Evolutionary conservation across 139 green algal genomes (phyloP).

Genomic region (Chlamydomonas sphaeroides): DNA sequence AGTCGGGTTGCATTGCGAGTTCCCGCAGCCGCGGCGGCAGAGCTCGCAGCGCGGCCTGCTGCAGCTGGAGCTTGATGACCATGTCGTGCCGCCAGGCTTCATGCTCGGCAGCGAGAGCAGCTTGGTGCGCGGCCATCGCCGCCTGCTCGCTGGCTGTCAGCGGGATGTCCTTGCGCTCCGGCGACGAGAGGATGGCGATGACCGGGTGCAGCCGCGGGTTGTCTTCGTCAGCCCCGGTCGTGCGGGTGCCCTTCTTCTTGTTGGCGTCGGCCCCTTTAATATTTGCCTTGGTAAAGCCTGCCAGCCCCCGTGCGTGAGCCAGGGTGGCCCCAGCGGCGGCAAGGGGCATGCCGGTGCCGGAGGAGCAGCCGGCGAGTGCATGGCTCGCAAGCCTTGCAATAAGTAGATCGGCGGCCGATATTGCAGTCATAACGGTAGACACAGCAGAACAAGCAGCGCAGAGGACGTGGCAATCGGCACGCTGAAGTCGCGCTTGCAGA

Average conservation of each 20-base stretch:
- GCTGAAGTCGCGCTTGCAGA: no score
- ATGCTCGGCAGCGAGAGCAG: neutral
- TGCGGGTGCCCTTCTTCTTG: neutral
- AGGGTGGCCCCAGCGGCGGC: no score
- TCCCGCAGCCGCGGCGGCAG: constrained; percentile 25
- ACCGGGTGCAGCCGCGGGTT: constrained; percentile 10
- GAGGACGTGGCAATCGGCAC: no score
- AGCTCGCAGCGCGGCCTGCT: constrained; percentile 22
- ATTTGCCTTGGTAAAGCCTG: neutral
- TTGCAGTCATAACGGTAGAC: no score
- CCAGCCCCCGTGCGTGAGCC: neutral
- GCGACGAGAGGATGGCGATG: constrained; percentile 11
- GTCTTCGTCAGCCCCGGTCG: neutral
- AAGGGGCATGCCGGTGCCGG: no score
- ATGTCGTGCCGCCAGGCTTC: constrained; percentile 24
- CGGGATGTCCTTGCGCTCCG: neutral
- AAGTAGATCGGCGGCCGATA: no score
- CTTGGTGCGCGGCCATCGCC: neutral
- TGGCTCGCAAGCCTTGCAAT: no score
- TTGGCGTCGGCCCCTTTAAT: neutral
- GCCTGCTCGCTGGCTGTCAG: neutral
- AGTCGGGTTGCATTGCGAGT: constrained; percentile 19
- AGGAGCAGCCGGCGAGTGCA: neutral
- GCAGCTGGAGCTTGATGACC: constrained; percentile 37
- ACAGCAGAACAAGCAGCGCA: no score